Evolutionary conservation across 331 rosid species (phyloP).

Genomic region (Quercus phellos): DNA sequence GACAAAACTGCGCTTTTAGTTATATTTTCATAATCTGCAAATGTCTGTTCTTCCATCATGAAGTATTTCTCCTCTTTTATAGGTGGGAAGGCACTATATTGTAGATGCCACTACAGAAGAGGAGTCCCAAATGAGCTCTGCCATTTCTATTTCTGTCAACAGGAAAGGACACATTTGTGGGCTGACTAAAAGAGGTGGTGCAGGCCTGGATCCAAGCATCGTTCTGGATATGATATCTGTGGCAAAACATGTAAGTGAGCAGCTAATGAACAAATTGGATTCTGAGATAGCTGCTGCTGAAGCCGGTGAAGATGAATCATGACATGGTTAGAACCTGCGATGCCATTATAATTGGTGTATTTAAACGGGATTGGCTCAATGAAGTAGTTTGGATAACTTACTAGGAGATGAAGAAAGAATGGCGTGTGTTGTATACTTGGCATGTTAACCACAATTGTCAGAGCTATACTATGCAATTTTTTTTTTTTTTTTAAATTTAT

Average conservation of each 20-base stretch:
- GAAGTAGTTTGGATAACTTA: too few species aligned
- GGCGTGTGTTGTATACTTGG: background rate
- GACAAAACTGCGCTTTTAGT: background rate
- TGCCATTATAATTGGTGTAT: too few species aligned
- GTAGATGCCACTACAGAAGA: conserved; percentile 87
- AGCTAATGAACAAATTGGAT: conserved; percentile 68
- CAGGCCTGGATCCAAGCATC: conserved; percentile 80
- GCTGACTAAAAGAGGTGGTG: conserved; percentile 75
- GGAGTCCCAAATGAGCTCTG: conserved; percentile 90
- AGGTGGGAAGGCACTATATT: conserved; percentile 80
- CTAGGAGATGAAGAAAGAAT: too few species aligned
- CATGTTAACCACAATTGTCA: too few species aligned
- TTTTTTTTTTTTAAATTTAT: too few species aligned
- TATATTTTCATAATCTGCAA: background rate
- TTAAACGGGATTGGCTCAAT: too few species aligned
- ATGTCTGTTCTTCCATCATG: background rate
- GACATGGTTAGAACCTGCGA: conserved; percentile 9
- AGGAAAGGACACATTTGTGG: conserved; percentile 76
- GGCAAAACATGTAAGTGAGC: conserved; percentile 73
- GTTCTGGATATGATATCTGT: conserved; percentile 83
- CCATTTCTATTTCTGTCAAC: conserved; percentile 73
- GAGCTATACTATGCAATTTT: too few species aligned
- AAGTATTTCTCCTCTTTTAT: conserved; percentile 8
- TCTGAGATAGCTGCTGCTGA: conserved; percentile 89
- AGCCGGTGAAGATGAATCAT: conserved; percentile 60